Conservation (phyloP, 2,329 filamentous ascomycete genomes). For the Stemphylium lycopersici region DNA sequence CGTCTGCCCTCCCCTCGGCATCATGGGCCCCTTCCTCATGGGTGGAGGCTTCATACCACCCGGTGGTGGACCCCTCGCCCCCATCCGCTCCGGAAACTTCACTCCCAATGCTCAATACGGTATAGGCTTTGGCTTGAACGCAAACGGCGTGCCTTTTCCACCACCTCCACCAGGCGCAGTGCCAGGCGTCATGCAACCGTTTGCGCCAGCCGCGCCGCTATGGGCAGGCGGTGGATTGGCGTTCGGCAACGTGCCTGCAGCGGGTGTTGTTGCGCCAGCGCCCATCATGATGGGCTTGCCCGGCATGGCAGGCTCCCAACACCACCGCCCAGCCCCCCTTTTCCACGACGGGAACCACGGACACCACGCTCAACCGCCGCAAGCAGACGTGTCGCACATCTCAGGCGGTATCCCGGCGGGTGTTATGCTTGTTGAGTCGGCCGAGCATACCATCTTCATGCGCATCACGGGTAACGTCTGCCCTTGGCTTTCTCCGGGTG, state of each 20-base stretch:
- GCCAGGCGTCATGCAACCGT: conserved; percentile 27
- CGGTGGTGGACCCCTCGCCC: conserved; percentile 34
- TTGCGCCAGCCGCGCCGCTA: conserved; percentile 32
- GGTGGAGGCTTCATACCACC: conserved; percentile 10
- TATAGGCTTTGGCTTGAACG: conserved; percentile 36
- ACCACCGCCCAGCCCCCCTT: conserved; percentile 29
- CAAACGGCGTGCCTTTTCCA: conserved; percentile 29
- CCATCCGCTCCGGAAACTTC: conserved; percentile 31
- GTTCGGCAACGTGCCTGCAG: conserved; percentile 30
- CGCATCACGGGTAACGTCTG: conserved; percentile 36
- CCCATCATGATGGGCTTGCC: conserved; percentile 20
- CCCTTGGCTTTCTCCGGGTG: conserved; percentile 39
- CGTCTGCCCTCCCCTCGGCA: conserved; percentile 18
- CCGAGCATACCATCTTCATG: conserved; percentile 34
- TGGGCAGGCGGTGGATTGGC: conserved; percentile 32
- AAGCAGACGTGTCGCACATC: conserved; percentile 32
- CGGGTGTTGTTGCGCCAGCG: conserved; percentile 13
- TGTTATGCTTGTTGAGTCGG: conserved; percentile 33
- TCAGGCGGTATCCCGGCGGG: conserved; percentile 37
- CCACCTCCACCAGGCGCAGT: conserved; percentile 33
- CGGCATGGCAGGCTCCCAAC: conserved; percentile 18
- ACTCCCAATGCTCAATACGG: conserved; percentile 32
- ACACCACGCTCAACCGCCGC: conserved; percentile 25
- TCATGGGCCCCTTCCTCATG: conserved; percentile 31
- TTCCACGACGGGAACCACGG: conserved; percentile 31